Evolutionary conservation across 2,329 filamentous ascomycete genomes (phyloP).

Genomic region (Fusarium bulbicola): DNA sequence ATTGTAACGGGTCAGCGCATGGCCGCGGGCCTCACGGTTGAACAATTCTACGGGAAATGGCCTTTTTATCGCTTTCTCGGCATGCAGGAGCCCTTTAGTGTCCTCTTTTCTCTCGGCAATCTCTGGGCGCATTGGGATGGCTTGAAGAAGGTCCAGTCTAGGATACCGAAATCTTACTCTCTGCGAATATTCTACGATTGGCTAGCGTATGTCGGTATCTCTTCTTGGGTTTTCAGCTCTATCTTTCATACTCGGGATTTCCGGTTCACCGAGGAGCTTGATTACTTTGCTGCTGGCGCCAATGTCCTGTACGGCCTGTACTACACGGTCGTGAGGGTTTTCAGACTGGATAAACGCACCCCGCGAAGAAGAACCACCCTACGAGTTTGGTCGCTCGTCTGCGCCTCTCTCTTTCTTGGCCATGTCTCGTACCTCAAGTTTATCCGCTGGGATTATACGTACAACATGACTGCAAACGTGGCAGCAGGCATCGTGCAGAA

Average conservation of each 20-base stretch:
- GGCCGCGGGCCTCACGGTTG: conserved; percentile 70
- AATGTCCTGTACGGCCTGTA: conserved; percentile 92
- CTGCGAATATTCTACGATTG: conserved; percentile 82
- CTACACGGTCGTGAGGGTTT: conserved; percentile 83
- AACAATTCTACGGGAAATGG: conserved; percentile 99
- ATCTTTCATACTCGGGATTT: conserved; percentile 95
- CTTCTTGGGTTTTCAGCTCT: conserved; percentile 87
- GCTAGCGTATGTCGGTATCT: conserved; percentile 83
- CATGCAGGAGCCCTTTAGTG: conserved; percentile 93
- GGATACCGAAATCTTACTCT: conserved; percentile 77
- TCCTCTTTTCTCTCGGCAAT: conserved; percentile 93
- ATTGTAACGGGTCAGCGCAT: conserved; percentile 81
- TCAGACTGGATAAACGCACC: conserved; percentile 74
- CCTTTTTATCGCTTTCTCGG: conserved; percentile 91
- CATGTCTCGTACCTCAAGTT: conserved; percentile 88
- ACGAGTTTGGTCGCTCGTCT: conserved; percentile 79
- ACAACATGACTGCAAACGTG: conserved; percentile 98
- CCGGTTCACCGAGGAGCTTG: conserved; percentile 84
- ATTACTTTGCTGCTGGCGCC: conserved; percentile 94
- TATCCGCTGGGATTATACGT: conserved; percentile 92
- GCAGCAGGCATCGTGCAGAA: conserved; percentile 83
- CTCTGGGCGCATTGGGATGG: conserved; percentile 85
- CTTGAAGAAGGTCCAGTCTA: conserved; percentile 73
- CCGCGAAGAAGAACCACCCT: conserved; percentile 61
- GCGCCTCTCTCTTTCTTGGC: conserved; percentile 72